These are phyloP conservation scores for Jimgerdemannia flammicorona DNA, from an alignment of 192 early-diverging fungal genomes.

Conservation along the genomic window DNA sequence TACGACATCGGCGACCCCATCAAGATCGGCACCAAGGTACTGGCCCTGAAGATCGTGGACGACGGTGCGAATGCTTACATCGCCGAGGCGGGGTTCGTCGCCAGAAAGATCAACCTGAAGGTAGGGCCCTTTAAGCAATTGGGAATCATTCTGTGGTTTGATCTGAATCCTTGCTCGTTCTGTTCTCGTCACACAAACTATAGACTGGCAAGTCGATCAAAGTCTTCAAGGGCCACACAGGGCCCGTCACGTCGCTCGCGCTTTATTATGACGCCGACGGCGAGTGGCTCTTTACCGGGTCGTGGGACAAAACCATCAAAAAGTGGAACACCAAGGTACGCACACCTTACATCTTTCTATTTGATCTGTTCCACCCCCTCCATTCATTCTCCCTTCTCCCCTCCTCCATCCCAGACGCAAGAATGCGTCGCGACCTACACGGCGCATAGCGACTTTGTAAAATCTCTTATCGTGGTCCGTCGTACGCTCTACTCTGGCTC, in stretches of 20 bases:
- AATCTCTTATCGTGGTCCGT: constrained; percentile 52
- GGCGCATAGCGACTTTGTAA: constrained; percentile 91
- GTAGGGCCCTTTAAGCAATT: constrained; percentile 22
- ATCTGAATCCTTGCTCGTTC: no score
- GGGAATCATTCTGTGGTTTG: no score
- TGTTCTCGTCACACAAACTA: not conserved
- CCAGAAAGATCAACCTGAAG: constrained; percentile 61
- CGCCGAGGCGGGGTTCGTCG: constrained; percentile 71
- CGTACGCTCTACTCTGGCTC: constrained; percentile 67
- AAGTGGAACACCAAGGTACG: constrained; percentile 77
- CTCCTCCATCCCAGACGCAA: constrained; percentile 37
- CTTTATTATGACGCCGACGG: constrained; percentile 42
- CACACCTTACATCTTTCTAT: not conserved
- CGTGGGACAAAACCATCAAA: constrained; percentile 91
- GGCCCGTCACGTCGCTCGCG: constrained; percentile 67
- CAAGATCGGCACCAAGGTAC: constrained; percentile 58
- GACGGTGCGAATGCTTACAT: constrained; percentile 44
- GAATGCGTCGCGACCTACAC: constrained; percentile 60
- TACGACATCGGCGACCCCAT: constrained; percentile 59
- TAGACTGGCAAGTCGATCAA: constrained; percentile 52
- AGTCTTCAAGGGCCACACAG: constrained; percentile 59
- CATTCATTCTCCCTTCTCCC: constrained; percentile 2
- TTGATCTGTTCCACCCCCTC: not conserved
- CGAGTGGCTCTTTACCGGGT: constrained; percentile 75
- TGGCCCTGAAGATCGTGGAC: constrained; percentile 42